Evolutionary conservation across 176 grass and related monocot species (phyloP).

Genomic region (Triticum monococcum): DNA sequence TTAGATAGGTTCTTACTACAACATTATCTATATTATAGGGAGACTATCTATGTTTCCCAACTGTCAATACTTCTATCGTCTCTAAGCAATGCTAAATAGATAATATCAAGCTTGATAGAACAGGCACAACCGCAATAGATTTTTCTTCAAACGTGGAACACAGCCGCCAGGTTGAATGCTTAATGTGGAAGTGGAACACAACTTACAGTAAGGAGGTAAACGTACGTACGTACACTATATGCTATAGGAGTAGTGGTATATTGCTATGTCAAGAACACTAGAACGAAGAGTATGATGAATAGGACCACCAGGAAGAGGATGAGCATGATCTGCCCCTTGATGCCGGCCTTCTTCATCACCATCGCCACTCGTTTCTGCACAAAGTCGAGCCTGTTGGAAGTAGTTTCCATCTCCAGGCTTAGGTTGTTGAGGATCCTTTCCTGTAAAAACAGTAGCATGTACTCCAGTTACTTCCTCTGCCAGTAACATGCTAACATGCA

Average conservation of each 20-base stretch:
- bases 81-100: neutral
- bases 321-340: slow-evolving; percentile 84
- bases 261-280: slow-evolving; percentile 73
- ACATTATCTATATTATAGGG: too few relatives aligned
- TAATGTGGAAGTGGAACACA: neutral
- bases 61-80: neutral
- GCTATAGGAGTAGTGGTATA: neutral
- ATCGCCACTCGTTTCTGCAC: slow-evolving; percentile 95
- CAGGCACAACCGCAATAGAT: neutral
- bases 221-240: neutral
- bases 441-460: slow-evolving; percentile 35
- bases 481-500: neutral
- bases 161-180: neutral
- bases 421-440: slow-evolving; percentile 88
- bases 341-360: slow-evolving; percentile 94
- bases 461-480: neutral
- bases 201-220: neutral
- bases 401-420: slow-evolving; percentile 91
- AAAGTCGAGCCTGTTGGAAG: slow-evolving; percentile 92
- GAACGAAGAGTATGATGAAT: slow-evolving; percentile 92
- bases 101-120: neutral
- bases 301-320: slow-evolving; percentile 76
- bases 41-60: too few relatives aligned
- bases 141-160: neutral
- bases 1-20: too few relatives aligned